Evolutionary conservation across 768 basidiomycete species (phyloP).

Genomic region (Suillus sp.): DNA sequence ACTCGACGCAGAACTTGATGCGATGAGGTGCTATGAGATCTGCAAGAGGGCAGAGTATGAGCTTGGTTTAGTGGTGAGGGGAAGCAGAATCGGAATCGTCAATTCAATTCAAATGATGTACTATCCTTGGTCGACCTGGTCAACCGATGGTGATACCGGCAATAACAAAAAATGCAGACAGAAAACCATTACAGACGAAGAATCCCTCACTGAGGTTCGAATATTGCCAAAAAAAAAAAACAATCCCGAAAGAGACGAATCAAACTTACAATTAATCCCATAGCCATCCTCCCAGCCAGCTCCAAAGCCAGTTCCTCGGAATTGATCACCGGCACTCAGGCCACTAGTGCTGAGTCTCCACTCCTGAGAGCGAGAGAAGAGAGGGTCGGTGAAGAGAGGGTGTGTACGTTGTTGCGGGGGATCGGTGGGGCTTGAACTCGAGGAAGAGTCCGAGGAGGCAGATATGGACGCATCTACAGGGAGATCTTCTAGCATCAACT

Average conservation of each 20-base stretch:
- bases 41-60: slow-evolving; percentile 35
- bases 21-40: slow-evolving; percentile 79
- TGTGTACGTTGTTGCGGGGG: slow-evolving; percentile 25
- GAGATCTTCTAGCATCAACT: slow-evolving; percentile 52
- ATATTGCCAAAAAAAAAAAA: background rate
- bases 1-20: slow-evolving; percentile 93
- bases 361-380: slow-evolving; percentile 71
- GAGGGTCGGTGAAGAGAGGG: slow-evolving; percentile 72
- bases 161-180: background rate
- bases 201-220: background rate
- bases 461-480: background rate
- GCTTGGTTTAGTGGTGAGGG: background rate
- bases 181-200: background rate
- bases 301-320: slow-evolving; percentile 92
- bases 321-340: slow-evolving; percentile 80
- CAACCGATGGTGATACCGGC: background rate
- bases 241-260: background rate
- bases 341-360: slow-evolving; percentile 94
- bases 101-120: slow-evolving; percentile 19
- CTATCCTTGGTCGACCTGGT: slow-evolving; percentile 3
- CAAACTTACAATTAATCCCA: slow-evolving; percentile 84
- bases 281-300: slow-evolving; percentile 83
- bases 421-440: slow-evolving; percentile 26
- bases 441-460: background rate
- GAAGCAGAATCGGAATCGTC: background rate